Evolutionary conservation across 306 rosid species (phyloP).

Genomic region (Geum urbanum): DNA sequence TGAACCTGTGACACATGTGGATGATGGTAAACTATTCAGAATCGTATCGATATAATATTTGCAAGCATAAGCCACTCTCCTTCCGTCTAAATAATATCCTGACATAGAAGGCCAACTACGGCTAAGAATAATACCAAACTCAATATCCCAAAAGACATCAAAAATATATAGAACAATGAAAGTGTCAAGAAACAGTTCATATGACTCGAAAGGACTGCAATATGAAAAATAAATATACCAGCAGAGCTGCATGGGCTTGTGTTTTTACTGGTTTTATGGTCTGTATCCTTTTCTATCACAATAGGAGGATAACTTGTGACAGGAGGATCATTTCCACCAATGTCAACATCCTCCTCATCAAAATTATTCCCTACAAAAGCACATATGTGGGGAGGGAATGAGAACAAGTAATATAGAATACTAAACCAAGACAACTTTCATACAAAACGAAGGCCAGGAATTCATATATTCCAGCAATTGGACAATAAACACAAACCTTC

Average conservation of each 20-base stretch:
- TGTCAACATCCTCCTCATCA: slow-evolving; percentile 66
- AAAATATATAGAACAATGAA: not conserved
- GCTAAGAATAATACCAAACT: not conserved
- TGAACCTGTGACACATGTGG: slow-evolving; percentile 36
- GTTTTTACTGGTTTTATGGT: slow-evolving; percentile 29
- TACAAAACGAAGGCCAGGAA: not conserved
- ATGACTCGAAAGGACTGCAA: slow-evolving; percentile 6
- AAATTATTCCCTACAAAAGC: slow-evolving; percentile 52
- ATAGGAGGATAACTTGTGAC: slow-evolving; percentile 58
- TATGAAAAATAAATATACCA: slow-evolving; percentile 36
- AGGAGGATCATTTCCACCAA: slow-evolving; percentile 68
- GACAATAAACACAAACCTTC: slow-evolving; percentile 48
- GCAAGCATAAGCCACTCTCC: not conserved
- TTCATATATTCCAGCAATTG: slow-evolving; percentile 12
- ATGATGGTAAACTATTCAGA: slow-evolving; percentile 13
- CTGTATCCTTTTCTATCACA: slow-evolving; percentile 50
- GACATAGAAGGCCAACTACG: slow-evolving; percentile 1
- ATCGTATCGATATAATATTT: not conserved
- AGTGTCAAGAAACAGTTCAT: not conserved
- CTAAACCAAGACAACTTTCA: too few species aligned
- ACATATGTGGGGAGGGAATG: slow-evolving; percentile 10
- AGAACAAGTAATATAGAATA: not conserved
- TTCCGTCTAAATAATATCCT: not conserved
- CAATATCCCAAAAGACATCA: not conserved
- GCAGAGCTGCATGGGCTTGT: slow-evolving; percentile 42